Evolutionary conservation across 148 eudicot species (phyloP), one percentile per base, ranked within the genome.

Genomic region (Drosera capensis): DNA sequence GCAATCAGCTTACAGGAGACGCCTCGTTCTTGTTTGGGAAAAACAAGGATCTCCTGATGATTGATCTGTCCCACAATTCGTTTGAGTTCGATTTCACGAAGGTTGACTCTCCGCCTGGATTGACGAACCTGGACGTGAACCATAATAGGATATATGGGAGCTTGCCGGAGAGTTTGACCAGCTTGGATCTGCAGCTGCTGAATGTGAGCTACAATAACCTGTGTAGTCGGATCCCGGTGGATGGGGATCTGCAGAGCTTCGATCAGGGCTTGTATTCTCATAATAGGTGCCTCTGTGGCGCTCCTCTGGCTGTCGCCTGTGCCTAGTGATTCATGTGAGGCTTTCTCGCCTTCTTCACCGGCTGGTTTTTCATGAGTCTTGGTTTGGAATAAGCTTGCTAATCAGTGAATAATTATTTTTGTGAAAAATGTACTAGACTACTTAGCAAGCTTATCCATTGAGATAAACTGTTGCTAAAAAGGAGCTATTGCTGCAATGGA

Each of bases 281-380:
- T 51, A 80, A 75, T 57, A 55, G 45, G 47, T 75, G 88, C 58
- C 60, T 79, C 56, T 79, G 81, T 46, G 82, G 71, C 1, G 19
- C 69, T 20, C 81, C 86, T 3, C 46, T 77, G 48, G 55, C 74
- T 4, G 6, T 28, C 31, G 31, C 31, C 9, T 28, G 31, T n/a
- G 46, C 15, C 49, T n/a, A 8, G 38, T 9, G 6, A 28, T 23
- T 4, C 31, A 28, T 28, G 31, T n/a, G n/a, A n/a, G n/a, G n/a
- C n/a, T n/a, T n/a, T n/a, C n/a, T n/a, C n/a, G n/a, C n/a, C n/a
- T n/a, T n/a, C n/a, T n/a, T n/a, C n/a, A n/a, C n/a, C n/a, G n/a
- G n/a, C n/a, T n/a, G n/a, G n/a, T n/a, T n/a, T n/a, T n/a, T n/a
- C n/a, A n/a, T n/a, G n/a, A n/a, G n/a, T n/a, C n/a, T n/a, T n/a